Conservation (phyloP, 148 eudicot genomes). For the Rhododendron williamsianum region DNA sequence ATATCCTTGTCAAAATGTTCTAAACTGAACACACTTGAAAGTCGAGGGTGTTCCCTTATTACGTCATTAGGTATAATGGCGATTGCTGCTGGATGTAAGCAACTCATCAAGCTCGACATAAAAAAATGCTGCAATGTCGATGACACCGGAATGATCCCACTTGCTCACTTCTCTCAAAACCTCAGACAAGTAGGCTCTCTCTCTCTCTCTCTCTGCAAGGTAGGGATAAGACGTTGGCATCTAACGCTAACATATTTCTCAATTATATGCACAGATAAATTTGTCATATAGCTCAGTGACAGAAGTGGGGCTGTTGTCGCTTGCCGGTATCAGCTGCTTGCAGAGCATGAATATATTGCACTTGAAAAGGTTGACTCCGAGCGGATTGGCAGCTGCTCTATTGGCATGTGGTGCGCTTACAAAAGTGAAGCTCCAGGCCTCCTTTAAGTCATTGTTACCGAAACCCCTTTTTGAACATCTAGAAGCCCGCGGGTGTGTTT, state of each 20-base stretch:
- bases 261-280: constrained; percentile 50
- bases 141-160: constrained; percentile 80
- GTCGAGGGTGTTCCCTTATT: constrained; percentile 76
- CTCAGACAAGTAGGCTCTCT: constrained; percentile 60
- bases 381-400: constrained; percentile 68
- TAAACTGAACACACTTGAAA: constrained; percentile 69
- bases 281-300: constrained; percentile 78
- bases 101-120: constrained; percentile 69
- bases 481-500: constrained; percentile 73
- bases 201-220: neutral
- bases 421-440: constrained; percentile 76
- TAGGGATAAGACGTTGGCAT: neutral
- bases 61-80: constrained; percentile 74
- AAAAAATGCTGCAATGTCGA: constrained; percentile 77
- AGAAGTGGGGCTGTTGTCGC: constrained; percentile 70
- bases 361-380: constrained; percentile 60
- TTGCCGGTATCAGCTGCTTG: constrained; percentile 73
- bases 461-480: constrained; percentile 53
- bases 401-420: constrained; percentile 81
- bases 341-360: constrained; percentile 75
- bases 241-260: neutral
- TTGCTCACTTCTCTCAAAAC: constrained; percentile 78
- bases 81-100: constrained; percentile 79
- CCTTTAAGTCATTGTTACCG: constrained; percentile 56
- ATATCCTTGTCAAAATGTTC: constrained; percentile 68